phyloP scores from a whole-genome alignment of 176 grass and related monocot species.

The Coix lacrymajobi region DNA sequence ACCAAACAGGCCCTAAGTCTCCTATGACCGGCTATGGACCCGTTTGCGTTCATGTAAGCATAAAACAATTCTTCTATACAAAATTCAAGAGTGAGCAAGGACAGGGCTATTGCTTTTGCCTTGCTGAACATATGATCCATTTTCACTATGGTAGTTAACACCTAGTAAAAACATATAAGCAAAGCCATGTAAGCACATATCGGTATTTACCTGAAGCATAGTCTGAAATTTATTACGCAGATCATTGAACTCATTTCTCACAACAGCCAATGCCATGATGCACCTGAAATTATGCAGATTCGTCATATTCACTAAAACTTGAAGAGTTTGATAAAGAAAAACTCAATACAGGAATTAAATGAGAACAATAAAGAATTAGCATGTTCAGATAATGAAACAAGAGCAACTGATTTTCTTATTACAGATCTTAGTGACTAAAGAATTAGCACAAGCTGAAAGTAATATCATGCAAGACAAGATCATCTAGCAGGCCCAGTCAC shows the following conservation, averaged over 20 bases:
- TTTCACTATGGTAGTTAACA: background rate
- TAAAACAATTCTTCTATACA: background rate
- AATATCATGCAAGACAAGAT: background rate
- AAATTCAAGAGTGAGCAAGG: background rate
- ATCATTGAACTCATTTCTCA: constrained; percentile 63
- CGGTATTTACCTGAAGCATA: constrained; percentile 73
- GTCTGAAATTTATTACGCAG: constrained; percentile 52
- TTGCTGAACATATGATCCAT: background rate
- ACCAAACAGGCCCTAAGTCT: background rate
- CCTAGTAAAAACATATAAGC: background rate
- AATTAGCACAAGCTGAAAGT: constrained; percentile 5
- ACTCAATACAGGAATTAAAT: background rate
- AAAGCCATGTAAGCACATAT: background rate
- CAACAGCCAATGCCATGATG: constrained; percentile 46
- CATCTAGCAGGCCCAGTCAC: background rate
- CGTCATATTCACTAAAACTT: background rate
- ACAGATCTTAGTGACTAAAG: background rate
- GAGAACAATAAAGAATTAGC: background rate
- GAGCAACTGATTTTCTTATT: background rate
- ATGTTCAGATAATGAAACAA: background rate
- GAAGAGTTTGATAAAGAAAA: background rate
- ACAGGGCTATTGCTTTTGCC: background rate
- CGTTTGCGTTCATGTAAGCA: background rate
- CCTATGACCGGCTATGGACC: background rate
- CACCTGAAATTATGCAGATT: constrained; percentile 43